A percentile compares a stretch with the other conserved stretches of the same genome.
Evolutionary conservation across 345 rosid species (phyloP).

Genomic region (Aurinia saxatilis): DNA sequence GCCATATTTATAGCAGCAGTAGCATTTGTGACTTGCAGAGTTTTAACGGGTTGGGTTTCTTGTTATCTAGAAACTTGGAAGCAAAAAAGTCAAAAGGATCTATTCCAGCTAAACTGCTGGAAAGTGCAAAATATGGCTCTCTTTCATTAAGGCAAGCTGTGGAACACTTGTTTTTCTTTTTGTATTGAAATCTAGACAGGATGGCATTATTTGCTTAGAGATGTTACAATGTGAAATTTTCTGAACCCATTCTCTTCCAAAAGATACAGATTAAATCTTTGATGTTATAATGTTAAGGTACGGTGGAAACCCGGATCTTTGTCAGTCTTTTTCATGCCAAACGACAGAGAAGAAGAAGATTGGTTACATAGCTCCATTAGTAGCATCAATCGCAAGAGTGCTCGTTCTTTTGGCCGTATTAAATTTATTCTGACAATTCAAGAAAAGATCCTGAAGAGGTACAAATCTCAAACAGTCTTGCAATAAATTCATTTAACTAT

Average conservation of each 20-base stretch:
- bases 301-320: neutral
- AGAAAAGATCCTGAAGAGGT: neutral
- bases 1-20: neutral
- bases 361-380: neutral
- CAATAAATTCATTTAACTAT: no score
- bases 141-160: neutral
- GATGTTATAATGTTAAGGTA: neutral
- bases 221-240: neutral
- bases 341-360: neutral
- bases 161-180: neutral
- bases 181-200: neutral
- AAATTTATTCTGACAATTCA: neutral
- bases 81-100: constrained; percentile 36
- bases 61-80: constrained; percentile 29
- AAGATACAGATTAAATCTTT: neutral
- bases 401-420: neutral
- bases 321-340: constrained; percentile 12
- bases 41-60: neutral
- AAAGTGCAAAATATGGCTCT: constrained; percentile 22
- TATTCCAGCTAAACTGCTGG: constrained; percentile 30
- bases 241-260: neutral
- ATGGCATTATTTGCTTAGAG: neutral
- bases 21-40: neutral
- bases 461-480: neutral
- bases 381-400: neutral